Evolutionary conservation across 345 rosid species (phyloP), one percentile per base, ranked within the genome.

Genomic region (Passiflora organensis): DNA sequence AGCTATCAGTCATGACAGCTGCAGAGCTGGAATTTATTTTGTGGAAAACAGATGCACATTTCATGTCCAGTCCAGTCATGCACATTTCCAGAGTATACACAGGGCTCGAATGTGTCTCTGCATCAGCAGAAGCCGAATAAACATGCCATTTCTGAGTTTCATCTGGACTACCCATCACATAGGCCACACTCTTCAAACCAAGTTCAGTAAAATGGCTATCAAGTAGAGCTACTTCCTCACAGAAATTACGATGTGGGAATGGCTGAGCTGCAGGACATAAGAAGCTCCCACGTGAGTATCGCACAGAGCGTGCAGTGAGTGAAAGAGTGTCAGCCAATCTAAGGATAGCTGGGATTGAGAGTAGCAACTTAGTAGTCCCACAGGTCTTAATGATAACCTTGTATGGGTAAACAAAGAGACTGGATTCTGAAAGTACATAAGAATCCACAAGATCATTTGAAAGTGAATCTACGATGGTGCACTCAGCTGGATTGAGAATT

Each of bases 341-440:
- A 45, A 83, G 67, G 42, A 89, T 79, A 13, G 80, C 76, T 13
- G 95, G 82, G 58, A 89, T 84, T 0, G 89, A 73, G 6, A 80
- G 69, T 17, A 89, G 91, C 18, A 86, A 58, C 65, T 84, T 89
- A 0, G 96, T 89, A 13, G 95, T 86, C 58, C 96, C 96, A 39
- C 96, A 89, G 16, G 96, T 88, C 74, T 88, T 88, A 67, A 88
- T 85, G 61, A 88, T 74, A 56, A 88, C 72, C 76, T 83, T 88
- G 76, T 85, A 85, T 3, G 94, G 73, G 67, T 69, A 88, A 11
- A 88, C 80, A 54, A 88, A 88, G 48, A 88, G 81, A 71, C 96
- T 88, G 15, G 94, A 88, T 63, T 85, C 94, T 10, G 96, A 88
- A 25, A 88, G 86, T 14, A 88, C 88, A 49, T 85, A 85, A 5